A percentile compares a stretch with the other conserved stretches of the same genome.
Evolutionary conservation across 345 rosid species (phyloP).

Genomic region (Aethionema arabicum): DNA sequence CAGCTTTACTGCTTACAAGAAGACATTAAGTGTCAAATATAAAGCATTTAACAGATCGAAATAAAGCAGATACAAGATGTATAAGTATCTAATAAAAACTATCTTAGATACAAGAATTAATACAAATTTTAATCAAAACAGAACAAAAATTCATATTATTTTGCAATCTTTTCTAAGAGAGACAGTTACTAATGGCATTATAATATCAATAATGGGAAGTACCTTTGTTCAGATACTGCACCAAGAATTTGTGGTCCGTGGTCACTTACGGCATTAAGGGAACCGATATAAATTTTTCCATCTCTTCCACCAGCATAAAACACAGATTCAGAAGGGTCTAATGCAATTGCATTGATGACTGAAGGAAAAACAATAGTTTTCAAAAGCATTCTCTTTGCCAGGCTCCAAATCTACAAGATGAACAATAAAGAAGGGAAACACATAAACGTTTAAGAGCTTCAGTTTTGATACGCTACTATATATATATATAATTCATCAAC

Average conservation of each 20-base stretch:
- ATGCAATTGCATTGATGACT: too few species aligned
- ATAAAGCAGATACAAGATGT: neutral
- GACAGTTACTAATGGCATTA: neutral
- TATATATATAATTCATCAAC: too few species aligned
- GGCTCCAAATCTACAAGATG: slow-evolving; percentile 57
- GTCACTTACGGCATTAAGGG: slow-evolving; percentile 37
- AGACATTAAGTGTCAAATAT: neutral
- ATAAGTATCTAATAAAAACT: neutral
- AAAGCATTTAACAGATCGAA: neutral
- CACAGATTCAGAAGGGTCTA: too few species aligned
- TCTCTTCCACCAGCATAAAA: too few species aligned
- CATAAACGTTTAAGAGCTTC: neutral
- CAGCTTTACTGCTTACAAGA: slow-evolving; percentile 45
- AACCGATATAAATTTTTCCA: too few species aligned
- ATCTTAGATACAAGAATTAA: neutral
- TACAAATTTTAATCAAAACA: neutral
- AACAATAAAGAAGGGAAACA: neutral
- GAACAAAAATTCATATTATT: neutral
- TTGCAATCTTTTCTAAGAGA: too few species aligned
- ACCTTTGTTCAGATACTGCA: slow-evolving; percentile 59
- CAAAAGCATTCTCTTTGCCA: slow-evolving; percentile 52
- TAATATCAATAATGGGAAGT: neutral
- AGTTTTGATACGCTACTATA: too few species aligned
- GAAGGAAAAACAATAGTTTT: slow-evolving; percentile 40
- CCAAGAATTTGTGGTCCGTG: slow-evolving; percentile 54